These are phyloP conservation scores for Cenchrus fungigraminus DNA, from an alignment of 176 grass and related monocot genomes.

Conservation along the genomic window DNA sequence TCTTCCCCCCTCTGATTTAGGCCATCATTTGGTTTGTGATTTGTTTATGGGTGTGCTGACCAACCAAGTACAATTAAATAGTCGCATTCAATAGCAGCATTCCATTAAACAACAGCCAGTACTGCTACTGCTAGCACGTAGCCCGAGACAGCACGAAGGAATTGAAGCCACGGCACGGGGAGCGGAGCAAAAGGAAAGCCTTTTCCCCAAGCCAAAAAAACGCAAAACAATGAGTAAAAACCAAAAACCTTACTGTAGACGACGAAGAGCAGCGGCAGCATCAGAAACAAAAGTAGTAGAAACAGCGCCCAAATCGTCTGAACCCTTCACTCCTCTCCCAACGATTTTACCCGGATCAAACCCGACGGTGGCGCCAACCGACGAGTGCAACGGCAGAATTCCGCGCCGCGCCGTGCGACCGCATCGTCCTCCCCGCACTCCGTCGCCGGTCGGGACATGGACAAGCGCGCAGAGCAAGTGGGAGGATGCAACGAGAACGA, in stretches of 20 bases:
- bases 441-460: background rate
- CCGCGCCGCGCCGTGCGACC: background rate
- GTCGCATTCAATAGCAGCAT: slow-evolving; percentile 27
- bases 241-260: background rate
- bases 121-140: background rate
- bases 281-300: background rate
- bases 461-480: background rate
- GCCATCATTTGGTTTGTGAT: slow-evolving; percentile 48
- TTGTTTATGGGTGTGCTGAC: slow-evolving; percentile 35
- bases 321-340: background rate
- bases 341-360: background rate
- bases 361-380: background rate
- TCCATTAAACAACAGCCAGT: slow-evolving; percentile 19
- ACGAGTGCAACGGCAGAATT: background rate
- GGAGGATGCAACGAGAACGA: background rate
- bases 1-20: slow-evolving; percentile 29
- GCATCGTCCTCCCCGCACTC: background rate
- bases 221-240: background rate
- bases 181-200: slow-evolving; percentile 22
- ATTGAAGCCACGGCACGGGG: slow-evolving; percentile 20
- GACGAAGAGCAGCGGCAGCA: background rate
- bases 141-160: slow-evolving; percentile 42
- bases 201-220: background rate
- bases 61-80: slow-evolving; percentile 33
- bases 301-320: background rate